Percentiles rank a stretch among this genome's conserved stretches.
Conservation (phyloP, 2,329 filamentous ascomycete genomes). For the Exophiala viscosa region DNA sequence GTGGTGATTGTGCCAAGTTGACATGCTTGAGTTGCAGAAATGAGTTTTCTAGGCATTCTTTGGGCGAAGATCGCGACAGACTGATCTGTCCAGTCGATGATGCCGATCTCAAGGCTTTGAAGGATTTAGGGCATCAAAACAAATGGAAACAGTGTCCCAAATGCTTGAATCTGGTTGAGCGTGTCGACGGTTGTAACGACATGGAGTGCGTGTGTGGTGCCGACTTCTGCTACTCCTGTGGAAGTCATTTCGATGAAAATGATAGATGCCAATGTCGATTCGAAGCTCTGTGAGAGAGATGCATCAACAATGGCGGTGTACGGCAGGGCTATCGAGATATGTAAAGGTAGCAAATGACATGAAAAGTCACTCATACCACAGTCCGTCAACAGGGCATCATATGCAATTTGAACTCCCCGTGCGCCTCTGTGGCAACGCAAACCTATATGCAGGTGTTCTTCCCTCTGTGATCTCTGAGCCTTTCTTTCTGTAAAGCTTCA, state of each 20-base stretch:
- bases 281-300: too few species aligned
- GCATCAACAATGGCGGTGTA: too few species aligned
- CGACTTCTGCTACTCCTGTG: slow-evolving; percentile 25
- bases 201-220: slow-evolving; percentile 23
- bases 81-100: slow-evolving; percentile 7
- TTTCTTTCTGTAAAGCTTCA: slow-evolving; percentile 3
- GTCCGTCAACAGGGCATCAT: too few species aligned
- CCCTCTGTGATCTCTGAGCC: neutral
- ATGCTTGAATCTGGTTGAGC: slow-evolving; percentile 22
- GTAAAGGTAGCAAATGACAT: too few species aligned
- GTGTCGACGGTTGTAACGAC: slow-evolving; percentile 18
- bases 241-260: slow-evolving; percentile 14
- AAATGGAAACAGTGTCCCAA: slow-evolving; percentile 24
- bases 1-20: slow-evolving; percentile 1
- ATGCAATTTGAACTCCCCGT: too few species aligned
- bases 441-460: too few species aligned
- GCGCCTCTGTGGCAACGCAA: too few species aligned
- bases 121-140: slow-evolving; percentile 8
- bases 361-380: too few species aligned
- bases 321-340: too few species aligned
- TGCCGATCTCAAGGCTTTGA: slow-evolving; percentile 5
- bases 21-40: slow-evolving; percentile 14
- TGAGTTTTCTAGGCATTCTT: slow-evolving; percentile 1
- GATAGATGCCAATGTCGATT: slow-evolving; percentile 1
- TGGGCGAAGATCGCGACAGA: neutral